Base-by-base conservation (phyloP, 2,329 filamentous ascomycete species). In the Botryotinia globosa region DNA sequence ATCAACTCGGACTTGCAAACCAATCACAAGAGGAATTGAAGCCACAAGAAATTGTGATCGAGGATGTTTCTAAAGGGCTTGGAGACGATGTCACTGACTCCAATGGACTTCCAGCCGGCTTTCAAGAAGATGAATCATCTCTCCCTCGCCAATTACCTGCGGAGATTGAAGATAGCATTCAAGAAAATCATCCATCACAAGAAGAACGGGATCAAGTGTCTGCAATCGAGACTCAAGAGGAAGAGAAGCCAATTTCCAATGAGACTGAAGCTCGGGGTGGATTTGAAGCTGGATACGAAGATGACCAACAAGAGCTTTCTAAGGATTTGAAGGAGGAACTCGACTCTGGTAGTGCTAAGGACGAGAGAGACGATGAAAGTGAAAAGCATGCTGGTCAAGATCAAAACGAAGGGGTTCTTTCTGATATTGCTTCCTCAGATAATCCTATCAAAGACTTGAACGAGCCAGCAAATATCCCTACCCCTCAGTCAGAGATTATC, bases 341-440 rank as follows among this genome's bases (percentile, higher is more conserved):
- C 39, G 75, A 63, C 51, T 76, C 77, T 62, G 66, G 68, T 34
- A 81, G 79, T 75, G 81, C 80, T 74, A 82, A 81, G 73, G 77
- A 78, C 16, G 85, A 85, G 79, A 56, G 1, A 16, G n/a, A 56
- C 14, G n/a, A 56, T 16, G 85, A 84, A 74, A 79, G 74, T 56
- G 75, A 77, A 65, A 63, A 73, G 29, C 76, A 45, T 18, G 39
- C 18, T 16, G 25, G 29, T 34, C 48, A 68, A 42, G 44, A 59
- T 25, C 20, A 42, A 42, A 51, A 44, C 3, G 59, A 66, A 54
- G 39, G 34, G n/a, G 4, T 42, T 25, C 29, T 34, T 70, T 73
- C 68, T 29, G 59, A 72, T 20, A 73, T 74, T 34, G 65, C 69
- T n/a, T 18, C 51, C 59, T 73, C 64, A 16, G 63, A 74, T 8